Percentiles rank a stretch among this genome's conserved stretches.
Evolutionary conservation across 2,329 filamentous ascomycete genomes (phyloP).

Genomic region (Pseudogymnoascus sp.): DNA sequence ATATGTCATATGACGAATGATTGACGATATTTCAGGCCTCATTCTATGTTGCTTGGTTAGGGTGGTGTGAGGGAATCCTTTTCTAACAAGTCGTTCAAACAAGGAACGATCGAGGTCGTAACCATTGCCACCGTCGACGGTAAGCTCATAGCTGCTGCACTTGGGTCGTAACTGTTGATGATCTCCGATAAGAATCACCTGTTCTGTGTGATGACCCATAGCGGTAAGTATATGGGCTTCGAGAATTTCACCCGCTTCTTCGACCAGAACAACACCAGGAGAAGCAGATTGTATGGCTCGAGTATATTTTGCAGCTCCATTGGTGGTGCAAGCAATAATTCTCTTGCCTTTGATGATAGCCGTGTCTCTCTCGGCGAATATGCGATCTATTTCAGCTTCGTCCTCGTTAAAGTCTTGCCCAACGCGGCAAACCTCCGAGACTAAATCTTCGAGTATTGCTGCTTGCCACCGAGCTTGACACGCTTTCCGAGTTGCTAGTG

Average conservation of each 20-base stretch:
- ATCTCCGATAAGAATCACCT: conserved; percentile 65
- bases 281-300: conserved; percentile 45
- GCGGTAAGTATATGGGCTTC: conserved; percentile 61
- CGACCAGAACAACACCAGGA: conserved; percentile 57
- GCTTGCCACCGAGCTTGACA: conserved; percentile 38
- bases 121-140: conserved; percentile 55
- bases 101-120: conserved; percentile 62
- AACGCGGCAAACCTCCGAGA: conserved; percentile 34
- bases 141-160: conserved; percentile 52
- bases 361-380: conserved; percentile 38
- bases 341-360: conserved; percentile 44
- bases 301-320: conserved; percentile 56
- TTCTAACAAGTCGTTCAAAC: conserved; percentile 59
- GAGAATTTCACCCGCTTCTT: conserved; percentile 68
- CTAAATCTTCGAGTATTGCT: conserved; percentile 43
- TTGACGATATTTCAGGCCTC: conserved; percentile 57
- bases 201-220: conserved; percentile 46
- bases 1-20: conserved; percentile 54
- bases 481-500: conserved; percentile 28
- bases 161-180: conserved; percentile 68
- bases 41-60: conserved; percentile 61
- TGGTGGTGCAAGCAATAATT: conserved; percentile 67
- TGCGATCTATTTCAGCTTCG: conserved; percentile 35
- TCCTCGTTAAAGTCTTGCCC: conserved; percentile 36
- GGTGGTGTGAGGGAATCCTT: conserved; percentile 46